Evolutionary conservation across 2,329 filamentous ascomycete genomes (phyloP).

Genomic region (Pseudofabraea citricarpa): DNA sequence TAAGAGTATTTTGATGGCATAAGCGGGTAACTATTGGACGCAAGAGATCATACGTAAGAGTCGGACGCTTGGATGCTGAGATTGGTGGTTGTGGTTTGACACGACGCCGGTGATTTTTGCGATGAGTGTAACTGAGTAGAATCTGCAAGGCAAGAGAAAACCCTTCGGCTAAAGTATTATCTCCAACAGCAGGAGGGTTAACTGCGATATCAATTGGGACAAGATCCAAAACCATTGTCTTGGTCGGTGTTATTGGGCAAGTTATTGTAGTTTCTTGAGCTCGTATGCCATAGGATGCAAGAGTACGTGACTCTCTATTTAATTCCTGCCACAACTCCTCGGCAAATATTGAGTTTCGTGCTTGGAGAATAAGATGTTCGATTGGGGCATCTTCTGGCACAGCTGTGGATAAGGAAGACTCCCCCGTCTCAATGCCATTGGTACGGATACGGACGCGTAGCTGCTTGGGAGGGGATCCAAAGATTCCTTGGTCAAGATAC

Average conservation of each 20-base stretch:
- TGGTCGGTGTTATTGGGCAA: constrained; percentile 46
- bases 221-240: constrained; percentile 64
- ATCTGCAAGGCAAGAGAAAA: constrained; percentile 67
- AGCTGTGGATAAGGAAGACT: constrained; percentile 45
- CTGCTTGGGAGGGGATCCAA: constrained; percentile 46
- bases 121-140: constrained; percentile 74
- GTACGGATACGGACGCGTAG: constrained; percentile 64
- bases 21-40: constrained; percentile 42
- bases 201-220: constrained; percentile 51
- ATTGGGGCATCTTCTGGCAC: constrained; percentile 54
- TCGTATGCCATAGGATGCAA: constrained; percentile 67
- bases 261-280: constrained; percentile 54
- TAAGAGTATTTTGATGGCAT: constrained; percentile 21
- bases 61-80: constrained; percentile 41
- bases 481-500: constrained; percentile 58
- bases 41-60: constrained; percentile 50
- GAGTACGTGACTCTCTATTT: constrained; percentile 69
- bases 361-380: constrained; percentile 66
- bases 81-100: constrained; percentile 56
- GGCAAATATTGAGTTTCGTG: constrained; percentile 73
- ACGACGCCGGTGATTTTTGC: constrained; percentile 65
- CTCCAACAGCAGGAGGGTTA: constrained; percentile 25
- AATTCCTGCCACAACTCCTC: constrained; percentile 91
- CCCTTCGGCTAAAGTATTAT: constrained; percentile 55
- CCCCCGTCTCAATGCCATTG: constrained; percentile 53